A percentile compares a stretch with the other conserved stretches of the same genome.
Evolutionary conservation across 2,329 filamentous ascomycete species (phyloP).

Genomic region (Pseudogymnoascus sp.): DNA sequence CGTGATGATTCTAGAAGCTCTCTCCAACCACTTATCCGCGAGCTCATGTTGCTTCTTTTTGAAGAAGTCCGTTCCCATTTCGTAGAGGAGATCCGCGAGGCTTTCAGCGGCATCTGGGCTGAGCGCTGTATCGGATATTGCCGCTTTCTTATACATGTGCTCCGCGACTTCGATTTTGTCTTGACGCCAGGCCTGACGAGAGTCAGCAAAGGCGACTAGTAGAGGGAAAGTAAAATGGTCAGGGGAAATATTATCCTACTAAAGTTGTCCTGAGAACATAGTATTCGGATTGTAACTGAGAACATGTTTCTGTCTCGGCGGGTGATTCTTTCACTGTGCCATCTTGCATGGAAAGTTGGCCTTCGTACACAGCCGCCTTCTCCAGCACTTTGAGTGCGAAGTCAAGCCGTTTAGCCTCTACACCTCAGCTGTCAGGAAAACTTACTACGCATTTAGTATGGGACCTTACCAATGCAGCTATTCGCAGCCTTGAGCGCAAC

Average conservation of each 20-base stretch:
- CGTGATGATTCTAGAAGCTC: slow-evolving; percentile 54
- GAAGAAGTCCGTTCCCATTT: slow-evolving; percentile 59
- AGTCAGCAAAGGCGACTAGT: not conserved
- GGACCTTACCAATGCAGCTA: slow-evolving; percentile 50
- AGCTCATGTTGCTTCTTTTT: slow-evolving; percentile 43
- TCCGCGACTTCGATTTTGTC: slow-evolving; percentile 68
- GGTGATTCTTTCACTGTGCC: slow-evolving; percentile 17
- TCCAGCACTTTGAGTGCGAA: slow-evolving; percentile 56
- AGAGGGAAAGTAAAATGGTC: slow-evolving; percentile 1
- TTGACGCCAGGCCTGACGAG: slow-evolving; percentile 62
- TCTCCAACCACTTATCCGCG: slow-evolving; percentile 66
- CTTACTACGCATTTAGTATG: not conserved
- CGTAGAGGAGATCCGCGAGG: slow-evolving; percentile 60
- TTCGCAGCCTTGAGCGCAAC: slow-evolving; percentile 59
- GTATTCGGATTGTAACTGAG: slow-evolving; percentile 26
- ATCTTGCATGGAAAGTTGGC: slow-evolving; percentile 27
- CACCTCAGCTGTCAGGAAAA: slow-evolving; percentile 11
- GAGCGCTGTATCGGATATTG: slow-evolving; percentile 32
- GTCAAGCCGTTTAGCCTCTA: slow-evolving; percentile 39
- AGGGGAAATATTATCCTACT: slow-evolving; percentile 36
- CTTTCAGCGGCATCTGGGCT: slow-evolving; percentile 48
- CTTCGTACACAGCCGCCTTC: slow-evolving; percentile 49
- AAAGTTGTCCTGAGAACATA: slow-evolving; percentile 38
- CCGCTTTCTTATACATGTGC: slow-evolving; percentile 61
- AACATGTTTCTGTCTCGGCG: slow-evolving; percentile 25